These are phyloP conservation scores for Phanerochaete sordida DNA, from an alignment of 768 basidiomycete species.

Conservation along the genomic window DNA sequence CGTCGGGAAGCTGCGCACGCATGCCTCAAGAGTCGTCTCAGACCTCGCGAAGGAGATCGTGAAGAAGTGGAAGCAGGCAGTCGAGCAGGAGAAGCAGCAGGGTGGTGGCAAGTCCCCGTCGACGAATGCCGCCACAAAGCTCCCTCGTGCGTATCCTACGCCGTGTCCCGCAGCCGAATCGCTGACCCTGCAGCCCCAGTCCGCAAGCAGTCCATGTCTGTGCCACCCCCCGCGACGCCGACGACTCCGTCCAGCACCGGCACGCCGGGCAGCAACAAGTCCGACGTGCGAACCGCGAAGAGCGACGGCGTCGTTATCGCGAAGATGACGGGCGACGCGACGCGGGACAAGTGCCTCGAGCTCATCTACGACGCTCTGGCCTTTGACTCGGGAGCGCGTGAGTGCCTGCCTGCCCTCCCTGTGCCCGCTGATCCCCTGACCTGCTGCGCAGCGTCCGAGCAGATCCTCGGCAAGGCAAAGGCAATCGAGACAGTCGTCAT, in stretches of 20 bases:
- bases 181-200: background rate
- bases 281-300: constrained; percentile 53
- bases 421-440: background rate
- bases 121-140: constrained; percentile 17
- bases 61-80: constrained; percentile 87
- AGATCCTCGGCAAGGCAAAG: constrained; percentile 61
- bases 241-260: constrained; percentile 21
- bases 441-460: constrained; percentile 40
- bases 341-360: constrained; percentile 83
- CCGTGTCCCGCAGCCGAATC: background rate
- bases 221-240: constrained; percentile 18
- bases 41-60: constrained; percentile 89
- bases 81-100: constrained; percentile 58
- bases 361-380: constrained; percentile 92
- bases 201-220: constrained; percentile 13
- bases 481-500: constrained; percentile 70
- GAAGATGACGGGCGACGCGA: constrained; percentile 59
- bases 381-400: constrained; percentile 82
- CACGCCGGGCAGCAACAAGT: constrained; percentile 22
- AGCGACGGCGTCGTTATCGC: constrained; percentile 64
- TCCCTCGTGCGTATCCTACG: constrained; percentile 4
- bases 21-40: constrained; percentile 67
- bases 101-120: constrained; percentile 32
- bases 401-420: constrained; percentile 32
- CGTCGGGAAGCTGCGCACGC: constrained; percentile 82